Evolutionary conservation across 441 rosid species (phyloP).

Genomic region (Pelargonium australe): DNA sequence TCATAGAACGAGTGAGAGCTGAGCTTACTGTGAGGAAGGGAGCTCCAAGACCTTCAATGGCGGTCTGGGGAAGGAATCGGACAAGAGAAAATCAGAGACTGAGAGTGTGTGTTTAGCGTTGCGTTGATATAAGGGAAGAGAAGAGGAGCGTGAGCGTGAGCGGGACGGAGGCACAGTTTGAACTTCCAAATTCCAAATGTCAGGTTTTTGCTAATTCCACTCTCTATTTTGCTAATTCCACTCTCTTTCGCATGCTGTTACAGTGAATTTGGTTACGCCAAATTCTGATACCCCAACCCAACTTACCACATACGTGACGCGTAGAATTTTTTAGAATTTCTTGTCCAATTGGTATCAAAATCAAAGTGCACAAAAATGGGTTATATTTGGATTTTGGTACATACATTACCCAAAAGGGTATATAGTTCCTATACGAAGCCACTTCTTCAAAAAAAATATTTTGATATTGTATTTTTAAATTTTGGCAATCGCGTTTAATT

Average conservation of each 20-base stretch:
- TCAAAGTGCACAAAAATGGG: no score
- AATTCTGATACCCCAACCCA: no score
- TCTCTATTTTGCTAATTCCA: conserved; percentile 4
- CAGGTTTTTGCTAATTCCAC: background rate
- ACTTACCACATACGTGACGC: no score
- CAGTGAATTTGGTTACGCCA: no score
- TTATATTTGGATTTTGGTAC: no score
- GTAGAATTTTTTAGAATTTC: no score
- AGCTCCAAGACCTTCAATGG: conserved; percentile 28
- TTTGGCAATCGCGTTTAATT: no score
- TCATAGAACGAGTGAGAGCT: background rate
- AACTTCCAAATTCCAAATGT: conserved; percentile 25
- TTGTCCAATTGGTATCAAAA: no score
- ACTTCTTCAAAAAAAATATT: no score
- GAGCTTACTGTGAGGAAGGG: conserved; percentile 31
- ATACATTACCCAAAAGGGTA: no score
- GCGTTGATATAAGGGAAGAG: conserved; percentile 14
- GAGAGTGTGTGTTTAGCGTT: conserved; percentile 12
- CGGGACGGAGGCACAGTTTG: conserved; percentile 51
- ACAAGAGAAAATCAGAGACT: conserved; percentile 9
- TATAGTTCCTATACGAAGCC: no score
- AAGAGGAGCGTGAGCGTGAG: conserved; percentile 52
- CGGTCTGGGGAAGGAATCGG: conserved; percentile 22
- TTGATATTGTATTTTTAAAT: no score
- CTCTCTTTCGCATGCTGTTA: background rate